A percentile compares a stretch with the other conserved stretches of the same genome.
phyloP scores from a whole-genome alignment of 2,329 filamentous ascomycete genomes.

The Rhynchosporium graminicola region DNA sequence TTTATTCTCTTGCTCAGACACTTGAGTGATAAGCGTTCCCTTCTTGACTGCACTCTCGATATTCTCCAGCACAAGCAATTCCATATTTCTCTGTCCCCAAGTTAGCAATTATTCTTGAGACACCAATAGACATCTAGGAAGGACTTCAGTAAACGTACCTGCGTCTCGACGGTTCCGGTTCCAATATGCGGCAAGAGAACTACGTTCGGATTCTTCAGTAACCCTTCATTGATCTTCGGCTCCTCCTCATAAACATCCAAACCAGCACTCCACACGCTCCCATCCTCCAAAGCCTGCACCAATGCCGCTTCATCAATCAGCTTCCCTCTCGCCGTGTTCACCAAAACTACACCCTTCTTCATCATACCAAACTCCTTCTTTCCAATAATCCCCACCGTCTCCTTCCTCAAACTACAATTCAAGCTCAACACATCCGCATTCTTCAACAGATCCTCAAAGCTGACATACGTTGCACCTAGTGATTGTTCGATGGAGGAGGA shows the following conservation, averaged over 20 bases:
- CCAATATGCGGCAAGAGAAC: conserved; percentile 82
- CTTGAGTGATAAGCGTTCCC: conserved; percentile 63
- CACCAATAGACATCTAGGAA: not conserved
- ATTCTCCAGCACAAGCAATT: conserved; percentile 73
- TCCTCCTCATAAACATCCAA: conserved; percentile 83
- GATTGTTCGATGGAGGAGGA: conserved; percentile 49
- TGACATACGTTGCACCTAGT: conserved; percentile 61
- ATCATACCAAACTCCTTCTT: conserved; percentile 69
- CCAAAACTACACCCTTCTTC: conserved; percentile 74
- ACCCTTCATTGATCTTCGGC: conserved; percentile 69
- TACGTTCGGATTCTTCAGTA: conserved; percentile 70
- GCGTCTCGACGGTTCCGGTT: conserved; percentile 68
- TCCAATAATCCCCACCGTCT: conserved; percentile 71
- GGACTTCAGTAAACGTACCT: conserved; percentile 26
- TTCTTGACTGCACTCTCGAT: conserved; percentile 61
- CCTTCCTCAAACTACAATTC: conserved; percentile 69
- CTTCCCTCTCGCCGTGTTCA: conserved; percentile 80
- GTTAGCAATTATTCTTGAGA: conserved; percentile 13
- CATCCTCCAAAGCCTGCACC: conserved; percentile 69
- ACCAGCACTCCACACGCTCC: conserved; percentile 66
- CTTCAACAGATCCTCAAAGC: conserved; percentile 69
- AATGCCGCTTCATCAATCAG: conserved; percentile 79
- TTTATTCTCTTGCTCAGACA: conserved; percentile 63
- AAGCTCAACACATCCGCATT: conserved; percentile 75
- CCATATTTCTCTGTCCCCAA: conserved; percentile 58